Evolutionary conservation across 495 filamentous ascomycete genomes (phyloP).

Genomic region (Astrothelium subdiscretum): DNA sequence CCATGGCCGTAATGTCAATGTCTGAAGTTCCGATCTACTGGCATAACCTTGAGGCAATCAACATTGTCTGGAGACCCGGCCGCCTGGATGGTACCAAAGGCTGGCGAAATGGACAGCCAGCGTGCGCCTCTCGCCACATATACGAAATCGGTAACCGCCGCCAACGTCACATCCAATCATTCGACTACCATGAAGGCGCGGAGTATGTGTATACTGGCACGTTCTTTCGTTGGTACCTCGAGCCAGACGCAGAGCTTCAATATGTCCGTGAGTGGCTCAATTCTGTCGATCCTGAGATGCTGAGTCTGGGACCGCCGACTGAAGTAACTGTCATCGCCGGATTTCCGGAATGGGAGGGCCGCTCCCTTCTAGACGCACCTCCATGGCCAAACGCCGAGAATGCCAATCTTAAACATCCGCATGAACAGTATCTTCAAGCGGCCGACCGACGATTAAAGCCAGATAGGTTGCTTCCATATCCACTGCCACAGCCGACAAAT

Average conservation of each 20-base stretch:
- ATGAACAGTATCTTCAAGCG: background rate
- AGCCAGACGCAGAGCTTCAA: background rate
- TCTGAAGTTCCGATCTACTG: background rate
- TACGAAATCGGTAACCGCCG: background rate
- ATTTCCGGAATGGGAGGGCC: background rate
- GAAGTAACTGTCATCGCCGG: background rate
- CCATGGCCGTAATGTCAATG: background rate
- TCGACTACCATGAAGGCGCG: background rate
- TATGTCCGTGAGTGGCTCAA: background rate
- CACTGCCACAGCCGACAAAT: no score
- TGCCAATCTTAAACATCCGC: background rate
- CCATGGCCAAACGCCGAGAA: background rate
- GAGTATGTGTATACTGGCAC: background rate
- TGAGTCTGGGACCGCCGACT: background rate
- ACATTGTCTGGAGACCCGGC: background rate
- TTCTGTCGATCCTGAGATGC: background rate
- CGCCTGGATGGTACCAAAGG: conserved; percentile 1
- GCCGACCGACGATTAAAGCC: background rate
- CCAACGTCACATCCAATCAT: background rate
- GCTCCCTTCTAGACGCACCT: background rate
- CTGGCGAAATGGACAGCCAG: background rate
- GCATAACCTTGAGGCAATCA: background rate
- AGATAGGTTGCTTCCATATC: no score
- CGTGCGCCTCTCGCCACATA: background rate
- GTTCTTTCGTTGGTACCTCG: background rate